These are phyloP conservation scores for Stephania japonica DNA, from an alignment of 164 flowering plant genomes.

Conservation along the genomic window DNA sequence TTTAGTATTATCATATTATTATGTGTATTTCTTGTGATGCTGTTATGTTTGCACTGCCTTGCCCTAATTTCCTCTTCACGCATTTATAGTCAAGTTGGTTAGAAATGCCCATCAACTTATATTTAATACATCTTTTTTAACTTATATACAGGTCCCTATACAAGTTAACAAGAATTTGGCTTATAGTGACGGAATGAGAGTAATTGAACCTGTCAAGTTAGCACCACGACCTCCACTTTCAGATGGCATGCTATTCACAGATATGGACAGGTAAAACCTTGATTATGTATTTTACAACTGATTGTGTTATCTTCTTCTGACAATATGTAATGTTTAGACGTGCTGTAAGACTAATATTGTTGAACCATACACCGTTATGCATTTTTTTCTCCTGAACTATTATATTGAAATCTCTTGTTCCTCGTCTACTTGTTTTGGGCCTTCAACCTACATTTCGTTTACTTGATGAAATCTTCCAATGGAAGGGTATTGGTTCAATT, in stretches of 20 bases:
- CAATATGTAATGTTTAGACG: neutral
- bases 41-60: neutral
- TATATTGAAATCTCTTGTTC: too few species aligned
- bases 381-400: too few species aligned
- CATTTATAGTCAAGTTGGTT: neutral
- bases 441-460: too few species aligned
- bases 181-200: constrained; percentile 86
- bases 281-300: neutral
- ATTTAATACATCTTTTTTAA: neutral
- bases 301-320: neutral
- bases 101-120: neutral
- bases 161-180: constrained; percentile 93
- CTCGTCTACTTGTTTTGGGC: too few species aligned
- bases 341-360: neutral
- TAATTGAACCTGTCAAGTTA: constrained; percentile 65
- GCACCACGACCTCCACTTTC: constrained; percentile 42
- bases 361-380: too few species aligned
- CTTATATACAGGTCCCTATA: constrained; percentile 69
- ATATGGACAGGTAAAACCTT: constrained; percentile 56
- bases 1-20: too few species aligned
- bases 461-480: too few species aligned
- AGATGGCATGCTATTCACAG: constrained; percentile 72
- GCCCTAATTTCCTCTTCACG: neutral
- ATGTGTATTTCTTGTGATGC: neutral
- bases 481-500: too few species aligned